Conservation (phyloP, 225 moss, liverwort and hornwort species). For the Antitrichia curtipendula region DNA sequence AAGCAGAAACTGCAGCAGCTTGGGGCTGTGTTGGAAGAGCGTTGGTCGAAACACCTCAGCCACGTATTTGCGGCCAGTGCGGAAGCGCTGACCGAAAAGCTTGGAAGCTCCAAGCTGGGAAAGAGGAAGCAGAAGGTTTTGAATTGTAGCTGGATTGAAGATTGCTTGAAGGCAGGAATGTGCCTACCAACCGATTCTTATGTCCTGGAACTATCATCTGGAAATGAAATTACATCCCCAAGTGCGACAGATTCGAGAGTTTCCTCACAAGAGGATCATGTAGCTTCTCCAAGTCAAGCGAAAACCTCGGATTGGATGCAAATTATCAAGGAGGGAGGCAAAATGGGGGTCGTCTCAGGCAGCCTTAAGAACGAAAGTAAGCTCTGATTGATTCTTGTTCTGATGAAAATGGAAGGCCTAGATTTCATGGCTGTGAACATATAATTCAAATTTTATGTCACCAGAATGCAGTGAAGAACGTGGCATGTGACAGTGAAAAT, state of each 20-base stretch:
- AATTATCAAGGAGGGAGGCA: conserved; percentile 48
- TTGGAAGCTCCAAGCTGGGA: conserved; percentile 28
- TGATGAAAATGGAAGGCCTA: neutral
- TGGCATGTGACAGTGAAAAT: neutral
- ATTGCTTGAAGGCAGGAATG: conserved; percentile 67
- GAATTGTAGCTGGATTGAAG: conserved; percentile 75
- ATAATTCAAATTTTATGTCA: neutral
- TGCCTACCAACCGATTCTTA: conserved; percentile 36
- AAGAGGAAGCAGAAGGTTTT: conserved; percentile 46
- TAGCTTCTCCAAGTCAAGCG: neutral
- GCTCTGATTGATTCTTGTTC: neutral
- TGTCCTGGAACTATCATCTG: conserved; percentile 6
- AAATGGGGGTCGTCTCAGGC: conserved; percentile 36
- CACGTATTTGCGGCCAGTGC: conserved; percentile 52
- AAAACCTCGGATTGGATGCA: conserved; percentile 59
- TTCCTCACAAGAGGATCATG: neutral
- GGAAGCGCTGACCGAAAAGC: conserved; percentile 37
- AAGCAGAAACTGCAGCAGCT: conserved; percentile 68
- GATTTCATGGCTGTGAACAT: neutral
- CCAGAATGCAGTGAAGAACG: neutral
- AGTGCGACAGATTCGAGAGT: neutral
- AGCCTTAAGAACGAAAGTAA: neutral
- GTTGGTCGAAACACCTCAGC: conserved; percentile 51
- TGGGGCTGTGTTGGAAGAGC: conserved; percentile 56
- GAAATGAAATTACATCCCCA: neutral